Conservation (phyloP, 352 stramenopile genomes). For the Aphanomyces astaci region DNA sequence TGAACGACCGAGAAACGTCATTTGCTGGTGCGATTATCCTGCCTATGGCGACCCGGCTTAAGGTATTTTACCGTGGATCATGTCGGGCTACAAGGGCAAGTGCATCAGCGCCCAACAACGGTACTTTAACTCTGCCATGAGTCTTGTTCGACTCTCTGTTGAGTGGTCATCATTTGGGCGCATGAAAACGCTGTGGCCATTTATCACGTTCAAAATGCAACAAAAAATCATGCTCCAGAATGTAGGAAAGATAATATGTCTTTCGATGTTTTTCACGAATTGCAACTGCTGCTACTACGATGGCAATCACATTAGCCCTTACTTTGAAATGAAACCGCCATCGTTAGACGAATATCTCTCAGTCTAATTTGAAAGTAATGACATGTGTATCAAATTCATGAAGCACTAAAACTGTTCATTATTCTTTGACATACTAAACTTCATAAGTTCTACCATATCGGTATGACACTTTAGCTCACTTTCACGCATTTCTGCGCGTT, state of each 20-base stretch:
- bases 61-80: constrained; percentile 1
- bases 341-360: neutral
- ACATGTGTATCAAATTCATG: neutral
- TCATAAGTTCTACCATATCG: neutral
- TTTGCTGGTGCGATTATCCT: neutral
- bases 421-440: neutral
- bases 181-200: constrained; percentile 23
- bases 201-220: constrained; percentile 23
- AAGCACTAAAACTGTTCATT: neutral
- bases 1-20: neutral
- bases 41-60: constrained; percentile 23
- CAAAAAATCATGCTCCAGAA: neutral
- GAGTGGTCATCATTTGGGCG: constrained; percentile 25
- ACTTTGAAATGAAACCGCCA: neutral
- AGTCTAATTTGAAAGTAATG: neutral
- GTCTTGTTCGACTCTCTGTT: constrained; percentile 11
- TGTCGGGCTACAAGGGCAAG: constrained; percentile 19
- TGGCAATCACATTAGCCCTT: neutral
- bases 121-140: constrained; percentile 23
- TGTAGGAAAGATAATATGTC: neutral
- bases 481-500: neutral
- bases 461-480: neutral
- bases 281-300: neutral
- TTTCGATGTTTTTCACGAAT: constrained; percentile 1
- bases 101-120: neutral